A percentile compares a stretch with the other conserved stretches of the same genome.
Conservation (phyloP, 768 basidiomycete species). For the Trametes sanguinea region DNA sequence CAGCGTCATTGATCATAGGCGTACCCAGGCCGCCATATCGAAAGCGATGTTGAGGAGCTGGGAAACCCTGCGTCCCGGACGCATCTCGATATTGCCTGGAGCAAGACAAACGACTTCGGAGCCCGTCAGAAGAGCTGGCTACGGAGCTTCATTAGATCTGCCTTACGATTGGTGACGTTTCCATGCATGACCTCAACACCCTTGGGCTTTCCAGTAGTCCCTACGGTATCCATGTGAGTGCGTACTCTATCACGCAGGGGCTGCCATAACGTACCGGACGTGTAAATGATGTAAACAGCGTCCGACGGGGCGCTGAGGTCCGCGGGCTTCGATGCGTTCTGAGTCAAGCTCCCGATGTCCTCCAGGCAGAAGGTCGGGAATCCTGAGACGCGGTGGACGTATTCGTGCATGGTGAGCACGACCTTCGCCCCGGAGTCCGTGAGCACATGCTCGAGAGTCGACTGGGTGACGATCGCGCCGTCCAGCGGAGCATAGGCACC, state of each 20-base stretch:
- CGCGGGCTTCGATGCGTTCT: constrained; percentile 33
- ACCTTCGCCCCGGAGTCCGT: constrained; percentile 45
- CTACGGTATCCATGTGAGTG: constrained; percentile 29
- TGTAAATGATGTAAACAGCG: constrained; percentile 62
- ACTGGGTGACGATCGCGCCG: constrained; percentile 57
- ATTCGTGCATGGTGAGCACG: constrained; percentile 42
- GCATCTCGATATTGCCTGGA: constrained; percentile 62
- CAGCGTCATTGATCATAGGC: background rate
- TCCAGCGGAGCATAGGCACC: constrained; percentile 62
- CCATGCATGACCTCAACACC: constrained; percentile 61
- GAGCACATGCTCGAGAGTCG: constrained; percentile 53
- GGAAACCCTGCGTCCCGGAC: constrained; percentile 55
- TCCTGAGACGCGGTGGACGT: constrained; percentile 25
- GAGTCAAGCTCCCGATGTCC: constrained; percentile 15
- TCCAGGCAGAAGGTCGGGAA: constrained; percentile 29
- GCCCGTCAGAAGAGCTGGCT: background rate
- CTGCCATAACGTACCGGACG: constrained; percentile 48
- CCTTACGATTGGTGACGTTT: constrained; percentile 60
- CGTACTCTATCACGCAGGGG: background rate
- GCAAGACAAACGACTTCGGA: constrained; percentile 42
- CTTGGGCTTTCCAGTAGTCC: constrained; percentile 60
- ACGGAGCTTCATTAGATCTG: background rate
- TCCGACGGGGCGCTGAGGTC: constrained; percentile 41
- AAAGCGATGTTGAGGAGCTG: constrained; percentile 66
- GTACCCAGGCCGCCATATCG: constrained; percentile 66